phyloP scores from a whole-genome alignment of 306 rosid genomes.

The Ziziphus jujuba region DNA sequence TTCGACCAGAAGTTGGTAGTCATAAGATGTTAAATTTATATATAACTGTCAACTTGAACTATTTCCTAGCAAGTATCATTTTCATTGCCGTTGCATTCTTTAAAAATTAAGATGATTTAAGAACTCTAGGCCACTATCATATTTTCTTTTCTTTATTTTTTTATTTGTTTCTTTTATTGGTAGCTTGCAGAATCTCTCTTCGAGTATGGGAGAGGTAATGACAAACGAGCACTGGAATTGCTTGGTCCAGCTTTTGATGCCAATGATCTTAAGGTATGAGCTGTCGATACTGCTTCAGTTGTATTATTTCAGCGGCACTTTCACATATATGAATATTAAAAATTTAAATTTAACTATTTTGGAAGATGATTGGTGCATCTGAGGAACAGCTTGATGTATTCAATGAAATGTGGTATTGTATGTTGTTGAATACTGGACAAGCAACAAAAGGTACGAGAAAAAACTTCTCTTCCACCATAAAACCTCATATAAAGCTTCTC shows the following conservation, averaged over 20 bases:
- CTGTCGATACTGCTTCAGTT: slow-evolving; percentile 9
- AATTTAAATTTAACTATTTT: slow-evolving; percentile 1
- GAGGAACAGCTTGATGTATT: slow-evolving; percentile 87
- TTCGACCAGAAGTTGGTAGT: neutral
- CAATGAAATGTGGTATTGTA: slow-evolving; percentile 75
- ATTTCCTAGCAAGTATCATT: neutral
- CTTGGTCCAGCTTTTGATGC: slow-evolving; percentile 80
- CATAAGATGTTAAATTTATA: neutral
- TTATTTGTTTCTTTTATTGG: neutral
- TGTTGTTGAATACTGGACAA: slow-evolving; percentile 62
- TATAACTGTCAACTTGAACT: neutral
- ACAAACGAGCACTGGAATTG: slow-evolving; percentile 53
- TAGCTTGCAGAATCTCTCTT: slow-evolving; percentile 91
- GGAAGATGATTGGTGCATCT: slow-evolving; percentile 79
- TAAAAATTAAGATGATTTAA: slow-evolving; percentile 9
- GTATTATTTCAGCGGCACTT: neutral
- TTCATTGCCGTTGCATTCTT: neutral
- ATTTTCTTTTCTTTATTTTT: neutral
- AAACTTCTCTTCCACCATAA: neutral
- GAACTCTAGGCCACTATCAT: neutral
- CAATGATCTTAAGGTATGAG: slow-evolving; percentile 57
- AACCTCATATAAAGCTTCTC: slow-evolving; percentile 1
- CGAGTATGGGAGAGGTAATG: slow-evolving; percentile 69
- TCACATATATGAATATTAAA: neutral
- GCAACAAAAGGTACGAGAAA: slow-evolving; percentile 51